Conservation (phyloP, 495 filamentous ascomycete species). For the Neurospora sp. region DNA sequence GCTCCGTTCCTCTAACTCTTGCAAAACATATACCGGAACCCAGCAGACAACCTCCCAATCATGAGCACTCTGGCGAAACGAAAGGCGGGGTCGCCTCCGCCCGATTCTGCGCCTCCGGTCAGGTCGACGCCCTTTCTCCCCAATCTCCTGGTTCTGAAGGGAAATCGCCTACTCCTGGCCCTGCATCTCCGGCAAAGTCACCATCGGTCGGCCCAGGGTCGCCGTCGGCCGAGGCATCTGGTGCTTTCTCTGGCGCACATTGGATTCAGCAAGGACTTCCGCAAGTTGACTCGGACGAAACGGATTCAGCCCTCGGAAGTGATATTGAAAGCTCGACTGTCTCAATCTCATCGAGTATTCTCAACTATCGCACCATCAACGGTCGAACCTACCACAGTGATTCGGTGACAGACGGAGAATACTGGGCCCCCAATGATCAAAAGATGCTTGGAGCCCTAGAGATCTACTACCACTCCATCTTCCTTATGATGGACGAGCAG, state of each 20-base stretch:
- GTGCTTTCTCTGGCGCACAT: not conserved
- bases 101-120: not conserved
- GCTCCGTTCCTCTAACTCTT: not conserved
- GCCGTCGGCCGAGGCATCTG: not conserved
- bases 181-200: not conserved
- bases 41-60: not conserved
- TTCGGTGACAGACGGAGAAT: not conserved
- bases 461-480: not conserved
- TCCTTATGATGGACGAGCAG: not conserved
- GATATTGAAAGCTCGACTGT: constrained; percentile 19
- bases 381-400: constrained; percentile 28
- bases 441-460: not conserved
- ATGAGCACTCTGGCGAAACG: not conserved
- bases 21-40: not conserved
- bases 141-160: not conserved
- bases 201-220: not conserved
- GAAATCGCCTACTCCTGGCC: not conserved
- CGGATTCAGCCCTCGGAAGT: not conserved
- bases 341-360: constrained; percentile 33
- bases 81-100: not conserved
- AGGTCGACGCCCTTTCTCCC: not conserved
- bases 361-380: constrained; percentile 31
- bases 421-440: not conserved
- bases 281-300: not conserved
- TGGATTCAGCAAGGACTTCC: not conserved